phyloP scores from a whole-genome alignment of 306 rosid genomes.

The Ceratonia siliqua region DNA sequence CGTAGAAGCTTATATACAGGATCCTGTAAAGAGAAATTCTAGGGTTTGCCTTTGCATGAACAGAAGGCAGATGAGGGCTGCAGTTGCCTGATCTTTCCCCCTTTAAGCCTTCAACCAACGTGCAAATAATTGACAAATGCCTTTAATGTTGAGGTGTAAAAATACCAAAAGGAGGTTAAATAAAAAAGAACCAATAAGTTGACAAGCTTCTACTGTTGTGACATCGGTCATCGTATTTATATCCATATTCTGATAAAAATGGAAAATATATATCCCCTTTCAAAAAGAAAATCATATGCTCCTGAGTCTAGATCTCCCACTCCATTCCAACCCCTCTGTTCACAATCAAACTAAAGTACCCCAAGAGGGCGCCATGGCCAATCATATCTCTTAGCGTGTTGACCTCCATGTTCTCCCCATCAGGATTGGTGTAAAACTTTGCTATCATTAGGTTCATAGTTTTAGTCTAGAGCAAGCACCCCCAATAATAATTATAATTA shows the following conservation, averaged over 20 bases:
- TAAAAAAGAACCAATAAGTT: background rate
- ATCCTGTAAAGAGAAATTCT: background rate
- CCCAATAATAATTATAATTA: background rate
- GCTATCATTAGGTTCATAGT: background rate
- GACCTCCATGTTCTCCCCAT: background rate
- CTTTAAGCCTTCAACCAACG: too few relatives aligned
- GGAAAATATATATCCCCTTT: background rate
- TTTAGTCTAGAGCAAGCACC: background rate
- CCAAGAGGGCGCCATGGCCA: background rate
- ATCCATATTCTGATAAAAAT: background rate
- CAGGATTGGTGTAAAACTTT: background rate
- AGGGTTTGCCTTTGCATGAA: background rate
- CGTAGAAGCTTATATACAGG: background rate
- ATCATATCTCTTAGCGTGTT: background rate
- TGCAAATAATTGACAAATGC: too few relatives aligned
- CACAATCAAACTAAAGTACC: background rate
- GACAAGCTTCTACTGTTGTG: background rate
- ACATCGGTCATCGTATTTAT: background rate
- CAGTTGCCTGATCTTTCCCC: background rate
- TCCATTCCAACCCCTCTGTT: background rate
- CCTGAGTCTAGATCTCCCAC: background rate
- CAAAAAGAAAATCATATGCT: background rate
- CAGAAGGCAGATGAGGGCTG: background rate
- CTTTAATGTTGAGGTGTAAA: background rate
- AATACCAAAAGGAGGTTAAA: background rate